A percentile compares a stretch with the other conserved stretches of the same genome.
phyloP scores from a whole-genome alignment of 805 yeast species.

The Pichia thaimueangensis region DNA sequence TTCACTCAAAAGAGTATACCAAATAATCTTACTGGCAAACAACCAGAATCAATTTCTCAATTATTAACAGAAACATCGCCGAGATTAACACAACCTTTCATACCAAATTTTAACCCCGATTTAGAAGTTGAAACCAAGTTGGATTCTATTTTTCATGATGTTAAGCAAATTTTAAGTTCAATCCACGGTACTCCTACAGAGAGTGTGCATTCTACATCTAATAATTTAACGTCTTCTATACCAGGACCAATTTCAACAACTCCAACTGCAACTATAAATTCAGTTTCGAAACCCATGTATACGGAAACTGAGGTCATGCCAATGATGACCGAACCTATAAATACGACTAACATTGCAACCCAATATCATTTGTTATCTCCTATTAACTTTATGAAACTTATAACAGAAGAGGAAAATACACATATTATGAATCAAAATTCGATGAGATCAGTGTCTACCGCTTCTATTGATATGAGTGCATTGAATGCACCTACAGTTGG shows the following conservation, averaged over 20 bases:
- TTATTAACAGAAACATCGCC: neutral
- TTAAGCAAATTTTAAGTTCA: slow-evolving; percentile 1
- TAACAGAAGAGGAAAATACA: neutral
- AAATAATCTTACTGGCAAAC: neutral
- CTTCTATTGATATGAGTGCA: neutral
- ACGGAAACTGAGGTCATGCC: neutral
- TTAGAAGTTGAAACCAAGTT: neutral
- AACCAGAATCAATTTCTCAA: neutral
- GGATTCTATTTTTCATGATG: slow-evolving; percentile 2
- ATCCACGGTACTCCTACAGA: no score
- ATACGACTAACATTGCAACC: slow-evolving; percentile 6
- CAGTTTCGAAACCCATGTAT: no score
- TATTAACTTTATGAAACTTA: neutral
- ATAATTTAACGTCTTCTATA: neutral
- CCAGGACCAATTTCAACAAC: neutral
- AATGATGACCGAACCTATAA: slow-evolving; percentile 2
- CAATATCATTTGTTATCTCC: slow-evolving; percentile 8
- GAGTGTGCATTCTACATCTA: no score
- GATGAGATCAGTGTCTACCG: neutral
- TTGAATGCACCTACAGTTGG: neutral
- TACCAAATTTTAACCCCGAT: neutral
- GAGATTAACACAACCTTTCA: slow-evolving; percentile 2
- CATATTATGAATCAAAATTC: neutral
- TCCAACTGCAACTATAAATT: neutral
- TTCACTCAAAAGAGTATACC: neutral